Evolutionary conservation across 106 monocot genomes (phyloP).

Genomic region (Chionographis japonica): DNA sequence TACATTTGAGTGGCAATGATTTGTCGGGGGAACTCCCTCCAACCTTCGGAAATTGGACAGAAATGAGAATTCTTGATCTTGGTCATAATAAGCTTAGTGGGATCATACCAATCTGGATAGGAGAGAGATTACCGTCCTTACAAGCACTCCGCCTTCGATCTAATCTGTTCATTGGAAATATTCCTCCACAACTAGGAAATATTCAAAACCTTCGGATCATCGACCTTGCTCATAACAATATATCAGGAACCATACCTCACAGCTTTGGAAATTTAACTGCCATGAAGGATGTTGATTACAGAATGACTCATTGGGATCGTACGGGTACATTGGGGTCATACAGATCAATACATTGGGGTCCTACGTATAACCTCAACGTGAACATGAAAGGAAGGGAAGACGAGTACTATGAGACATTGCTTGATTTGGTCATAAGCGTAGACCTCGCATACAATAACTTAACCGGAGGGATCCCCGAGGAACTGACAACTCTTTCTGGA

Average conservation of each 20-base stretch:
- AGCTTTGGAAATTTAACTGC: neutral
- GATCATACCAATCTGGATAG: conserved; percentile 23
- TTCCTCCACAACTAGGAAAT: conserved; percentile 7
- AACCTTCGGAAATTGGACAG: too few relatives aligned
- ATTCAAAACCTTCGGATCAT: conserved; percentile 7
- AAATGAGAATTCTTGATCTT: conserved; percentile 13
- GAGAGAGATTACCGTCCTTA: conserved; percentile 8
- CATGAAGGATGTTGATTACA: neutral
- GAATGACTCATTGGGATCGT: too few relatives aligned
- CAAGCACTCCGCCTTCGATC: conserved; percentile 3
- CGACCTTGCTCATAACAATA: conserved; percentile 23
- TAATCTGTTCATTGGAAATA: conserved; percentile 2
- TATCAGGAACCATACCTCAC: conserved; percentile 13
- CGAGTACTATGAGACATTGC: too few relatives aligned
- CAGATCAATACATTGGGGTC: too few relatives aligned
- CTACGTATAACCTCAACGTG: too few relatives aligned
- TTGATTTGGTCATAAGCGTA: too few relatives aligned
- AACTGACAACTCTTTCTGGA: too few relatives aligned
- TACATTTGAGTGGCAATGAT: conserved; percentile 31
- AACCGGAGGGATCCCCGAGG: too few relatives aligned
- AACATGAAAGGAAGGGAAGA: too few relatives aligned
- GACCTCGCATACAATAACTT: neutral
- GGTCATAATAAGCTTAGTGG: conserved; percentile 21
- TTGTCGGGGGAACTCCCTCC: neutral
- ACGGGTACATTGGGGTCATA: too few relatives aligned